Evolutionary conservation across 2,329 filamentous ascomycete species (phyloP).

Genomic region (Thyridium curvatum): DNA sequence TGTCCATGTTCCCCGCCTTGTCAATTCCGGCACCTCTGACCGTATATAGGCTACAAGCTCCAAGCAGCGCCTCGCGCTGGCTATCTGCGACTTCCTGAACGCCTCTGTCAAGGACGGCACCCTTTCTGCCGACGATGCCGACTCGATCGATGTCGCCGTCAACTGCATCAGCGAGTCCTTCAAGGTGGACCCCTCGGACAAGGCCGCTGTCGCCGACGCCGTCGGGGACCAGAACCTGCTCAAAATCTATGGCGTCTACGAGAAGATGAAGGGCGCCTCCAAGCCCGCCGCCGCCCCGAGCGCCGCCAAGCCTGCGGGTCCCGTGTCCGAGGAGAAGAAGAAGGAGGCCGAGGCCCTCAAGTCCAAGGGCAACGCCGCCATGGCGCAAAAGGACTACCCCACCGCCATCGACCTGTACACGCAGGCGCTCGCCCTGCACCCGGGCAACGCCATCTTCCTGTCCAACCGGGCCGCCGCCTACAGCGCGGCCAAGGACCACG

Average conservation of each 20-base stretch:
- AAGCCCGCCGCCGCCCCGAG: constrained; percentile 24
- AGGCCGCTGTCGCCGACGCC: constrained; percentile 65
- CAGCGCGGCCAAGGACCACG: constrained; percentile 77
- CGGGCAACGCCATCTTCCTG: constrained; percentile 90
- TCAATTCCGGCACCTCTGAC: background rate
- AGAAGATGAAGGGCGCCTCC: constrained; percentile 70
- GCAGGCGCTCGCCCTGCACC: constrained; percentile 72
- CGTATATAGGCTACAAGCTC: constrained; percentile 36
- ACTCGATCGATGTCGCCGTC: constrained; percentile 88
- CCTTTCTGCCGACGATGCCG: constrained; percentile 78
- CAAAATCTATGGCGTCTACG: constrained; percentile 91
- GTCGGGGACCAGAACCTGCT: constrained; percentile 82
- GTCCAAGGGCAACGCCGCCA: constrained; percentile 85
- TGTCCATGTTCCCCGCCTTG: too few species aligned
- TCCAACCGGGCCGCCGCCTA: constrained; percentile 95
- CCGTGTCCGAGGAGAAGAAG: constrained; percentile 52
- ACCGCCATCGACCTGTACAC: constrained; percentile 82
- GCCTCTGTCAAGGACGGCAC: constrained; percentile 83
- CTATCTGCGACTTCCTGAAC: constrained; percentile 91
- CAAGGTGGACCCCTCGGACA: constrained; percentile 82
- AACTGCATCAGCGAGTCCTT: constrained; percentile 95
- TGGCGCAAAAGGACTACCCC: constrained; percentile 88
- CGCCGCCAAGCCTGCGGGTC: constrained; percentile 19
- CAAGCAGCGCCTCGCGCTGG: constrained; percentile 86
- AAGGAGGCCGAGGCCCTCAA: constrained; percentile 85